Evolutionary conservation across 2,329 filamentous ascomycete species (phyloP), one percentile per base, ranked within the genome.

Genomic region (Talaromyces sp.): DNA sequence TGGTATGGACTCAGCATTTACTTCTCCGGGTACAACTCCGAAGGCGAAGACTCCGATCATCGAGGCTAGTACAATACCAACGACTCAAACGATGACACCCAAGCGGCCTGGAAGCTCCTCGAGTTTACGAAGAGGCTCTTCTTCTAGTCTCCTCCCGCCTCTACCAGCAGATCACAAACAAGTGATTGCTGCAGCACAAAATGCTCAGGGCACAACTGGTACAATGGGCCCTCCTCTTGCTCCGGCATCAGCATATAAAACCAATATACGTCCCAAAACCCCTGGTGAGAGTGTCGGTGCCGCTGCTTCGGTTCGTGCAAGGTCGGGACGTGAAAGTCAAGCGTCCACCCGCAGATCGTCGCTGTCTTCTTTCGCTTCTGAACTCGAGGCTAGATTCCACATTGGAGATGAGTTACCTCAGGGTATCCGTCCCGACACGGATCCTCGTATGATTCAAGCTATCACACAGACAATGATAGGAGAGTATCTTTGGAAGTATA

Each of bases 391-490:
- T 64, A 86, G 93, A 44, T 98, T 99, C 82, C 92, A 96, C 72
- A 88, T 92, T 11, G 77, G 76, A 25, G 75, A 84, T 63, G 84
- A 84, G 60, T 67, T 80, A 62, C 79, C 82, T 31, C 76, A 81
- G 54, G 88, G 88, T 14, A 84, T 95, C 64, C 85, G 86, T 9
- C 81, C 87, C 21, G 85, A 85, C 66, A 96, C 92, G 5, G 95
- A 99, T 78, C 93, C 93, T 66, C 90, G 93, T 69, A 97, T 99
- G 92, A 98, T 99, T 69, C 92, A 97, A 79, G 95, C 95, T 56
- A 97, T 99, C 67, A 99, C 95, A 1, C 93, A 99, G 77, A 98
- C 95, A 18, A 99, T 99, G 95, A 98, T 99, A 72, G 95, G 95
- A 62, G 95, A 99, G 75, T 98, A 93, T 75, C 82, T 99, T 44